A percentile compares a stretch with the other conserved stretches of the same genome.
Conservation (phyloP, 1,284 basidiomycete genomes). For the Hymenochaete sp. region DNA sequence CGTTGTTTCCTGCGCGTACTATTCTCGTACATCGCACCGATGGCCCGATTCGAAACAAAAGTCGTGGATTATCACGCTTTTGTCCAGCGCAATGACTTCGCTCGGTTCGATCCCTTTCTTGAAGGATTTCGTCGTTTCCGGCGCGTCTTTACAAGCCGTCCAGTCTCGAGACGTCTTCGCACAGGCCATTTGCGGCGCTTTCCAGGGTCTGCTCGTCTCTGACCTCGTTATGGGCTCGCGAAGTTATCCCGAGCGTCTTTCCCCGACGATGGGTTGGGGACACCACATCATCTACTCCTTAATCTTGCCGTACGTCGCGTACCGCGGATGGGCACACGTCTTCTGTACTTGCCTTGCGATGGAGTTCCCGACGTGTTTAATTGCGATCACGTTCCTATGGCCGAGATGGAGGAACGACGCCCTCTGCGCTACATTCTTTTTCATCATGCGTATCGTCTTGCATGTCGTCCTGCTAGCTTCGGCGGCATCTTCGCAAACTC, state of each 20-base stretch:
- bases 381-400: slow-evolving; percentile 7
- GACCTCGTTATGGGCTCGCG: slow-evolving; percentile 7
- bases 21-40: too few species aligned
- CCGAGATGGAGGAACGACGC: slow-evolving; percentile 11
- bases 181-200: slow-evolving; percentile 6
- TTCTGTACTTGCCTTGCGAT: slow-evolving; percentile 9
- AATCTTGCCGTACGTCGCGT: slow-evolving; percentile 1
- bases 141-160: slow-evolving; percentile 1
- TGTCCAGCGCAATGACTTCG: slow-evolving; percentile 5
- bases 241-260: slow-evolving; percentile 5
- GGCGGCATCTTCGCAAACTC: background rate
- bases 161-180: background rate
- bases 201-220: slow-evolving; percentile 14
- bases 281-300: slow-evolving; percentile 8
- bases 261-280: slow-evolving; percentile 4
- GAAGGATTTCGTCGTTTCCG: background rate
- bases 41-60: slow-evolving; percentile 4
- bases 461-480: background rate
- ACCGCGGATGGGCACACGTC: slow-evolving; percentile 11
- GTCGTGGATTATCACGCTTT: slow-evolving; percentile 12
- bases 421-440: background rate
- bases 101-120: slow-evolving; percentile 9
- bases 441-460: slow-evolving; percentile 4
- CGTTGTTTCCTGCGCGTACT: too few species aligned
- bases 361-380: slow-evolving; percentile 12